Conservation (phyloP, 768 basidiomycete species). For the Baorangia bicolor region DNA sequence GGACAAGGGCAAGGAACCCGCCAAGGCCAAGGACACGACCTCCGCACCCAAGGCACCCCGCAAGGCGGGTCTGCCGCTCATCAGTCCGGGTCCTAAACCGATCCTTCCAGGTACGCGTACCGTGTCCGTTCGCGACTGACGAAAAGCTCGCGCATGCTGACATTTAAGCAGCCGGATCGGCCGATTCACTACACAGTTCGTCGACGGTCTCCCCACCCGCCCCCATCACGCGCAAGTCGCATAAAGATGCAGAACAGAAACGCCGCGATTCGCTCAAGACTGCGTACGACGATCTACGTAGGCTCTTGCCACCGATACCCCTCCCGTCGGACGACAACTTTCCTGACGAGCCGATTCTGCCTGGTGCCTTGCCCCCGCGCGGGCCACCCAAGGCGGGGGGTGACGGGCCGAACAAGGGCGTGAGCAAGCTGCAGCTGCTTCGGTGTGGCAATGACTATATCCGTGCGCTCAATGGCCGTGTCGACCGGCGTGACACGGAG, state of each 20-base stretch:
- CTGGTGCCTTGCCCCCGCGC: slow-evolving; percentile 86
- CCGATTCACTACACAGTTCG: slow-evolving; percentile 27
- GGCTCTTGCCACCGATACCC: slow-evolving; percentile 85
- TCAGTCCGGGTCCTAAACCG: slow-evolving; percentile 63
- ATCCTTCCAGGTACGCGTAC: slow-evolving; percentile 63
- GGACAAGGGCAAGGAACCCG: slow-evolving; percentile 31
- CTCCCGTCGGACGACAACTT: slow-evolving; percentile 72
- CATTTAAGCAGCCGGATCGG: slow-evolving; percentile 33
- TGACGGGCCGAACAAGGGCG: slow-evolving; percentile 93
- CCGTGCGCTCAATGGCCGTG: slow-evolving; percentile 67
- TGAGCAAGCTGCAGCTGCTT: slow-evolving; percentile 90
- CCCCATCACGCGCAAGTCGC: slow-evolving; percentile 70
- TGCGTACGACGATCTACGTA: slow-evolving; percentile 83
- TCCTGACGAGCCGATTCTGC: slow-evolving; percentile 72
- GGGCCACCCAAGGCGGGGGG: slow-evolving; percentile 82
- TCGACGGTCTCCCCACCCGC: slow-evolving; percentile 34
- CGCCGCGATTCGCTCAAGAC: slow-evolving; percentile 95
- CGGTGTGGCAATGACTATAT: slow-evolving; percentile 92
- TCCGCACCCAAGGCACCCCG: slow-evolving; percentile 21
- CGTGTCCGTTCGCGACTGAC: not conserved
- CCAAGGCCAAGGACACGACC: slow-evolving; percentile 29
- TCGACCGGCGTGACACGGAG: slow-evolving; percentile 80
- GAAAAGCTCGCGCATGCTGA: slow-evolving; percentile 1
- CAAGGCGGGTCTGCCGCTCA: slow-evolving; percentile 32
- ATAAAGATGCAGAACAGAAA: slow-evolving; percentile 97